Percentiles rank a stretch among this genome's conserved stretches.
Evolutionary conservation across 352 stramenopile species (phyloP).

Genomic region (Globisporangium abappressorium): DNA sequence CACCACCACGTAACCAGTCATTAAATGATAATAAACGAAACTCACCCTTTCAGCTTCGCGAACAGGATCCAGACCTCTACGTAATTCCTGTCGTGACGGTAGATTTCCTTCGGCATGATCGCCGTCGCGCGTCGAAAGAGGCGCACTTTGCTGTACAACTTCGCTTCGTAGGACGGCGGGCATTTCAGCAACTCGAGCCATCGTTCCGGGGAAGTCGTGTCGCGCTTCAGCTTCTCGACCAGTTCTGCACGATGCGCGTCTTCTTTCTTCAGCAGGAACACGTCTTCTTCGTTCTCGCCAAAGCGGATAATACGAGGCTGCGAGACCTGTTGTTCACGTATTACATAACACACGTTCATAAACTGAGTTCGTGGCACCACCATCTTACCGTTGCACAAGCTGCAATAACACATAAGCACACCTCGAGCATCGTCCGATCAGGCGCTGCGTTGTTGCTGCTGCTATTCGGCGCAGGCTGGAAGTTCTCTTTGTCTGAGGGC

Average conservation of each 20-base stretch:
- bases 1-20: not conserved
- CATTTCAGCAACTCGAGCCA: slow-evolving; percentile 60
- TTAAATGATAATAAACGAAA: not conserved
- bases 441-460: slow-evolving; percentile 14
- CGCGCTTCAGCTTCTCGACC: slow-evolving; percentile 46
- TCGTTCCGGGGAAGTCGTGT: slow-evolving; percentile 35
- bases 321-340: slow-evolving; percentile 12
- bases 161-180: slow-evolving; percentile 39
- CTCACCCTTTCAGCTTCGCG: slow-evolving; percentile 47
- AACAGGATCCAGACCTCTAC: slow-evolving; percentile 64
- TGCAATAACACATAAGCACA: not conserved
- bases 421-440: slow-evolving; percentile 16
- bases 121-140: slow-evolving; percentile 42
- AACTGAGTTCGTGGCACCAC: not conserved
- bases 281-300: slow-evolving; percentile 53
- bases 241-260: slow-evolving; percentile 39
- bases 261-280: slow-evolving; percentile 57
- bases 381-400: not conserved
- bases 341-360: not conserved
- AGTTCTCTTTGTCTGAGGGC: slow-evolving; percentile 39
- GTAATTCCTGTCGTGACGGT: slow-evolving; percentile 32
- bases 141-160: slow-evolving; percentile 37
- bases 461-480: slow-evolving; percentile 22
- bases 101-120: slow-evolving; percentile 32
- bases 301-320: slow-evolving; percentile 41